phyloP scores from a whole-genome alignment of 805 yeast species.

The Ogataea trehalophila region DNA sequence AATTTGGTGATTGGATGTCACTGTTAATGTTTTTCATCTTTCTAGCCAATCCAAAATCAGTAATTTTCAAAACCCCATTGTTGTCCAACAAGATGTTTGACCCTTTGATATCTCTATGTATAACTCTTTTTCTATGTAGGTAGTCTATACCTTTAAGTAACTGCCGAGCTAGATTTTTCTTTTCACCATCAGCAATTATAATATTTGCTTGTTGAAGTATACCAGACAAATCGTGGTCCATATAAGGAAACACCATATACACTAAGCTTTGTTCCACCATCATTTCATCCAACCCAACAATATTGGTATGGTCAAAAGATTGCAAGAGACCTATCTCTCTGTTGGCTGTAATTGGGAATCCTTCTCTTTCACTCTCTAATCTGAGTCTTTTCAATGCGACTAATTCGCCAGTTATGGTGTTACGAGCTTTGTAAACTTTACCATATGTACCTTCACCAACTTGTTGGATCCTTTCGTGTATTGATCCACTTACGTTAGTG shows the following conservation, averaged over 20 bases:
- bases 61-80: conserved; percentile 60
- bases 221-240: conserved; percentile 92
- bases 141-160: conserved; percentile 64
- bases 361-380: conserved; percentile 85
- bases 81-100: conserved; percentile 67
- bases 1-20: conserved; percentile 59
- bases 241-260: conserved; percentile 88
- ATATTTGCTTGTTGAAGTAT: conserved; percentile 73
- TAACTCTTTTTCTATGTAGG: conserved; percentile 60
- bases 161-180: conserved; percentile 63
- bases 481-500: conserved; percentile 27
- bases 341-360: conserved; percentile 93
- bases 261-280: conserved; percentile 76
- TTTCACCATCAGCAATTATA: conserved; percentile 53
- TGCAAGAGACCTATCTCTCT: conserved; percentile 86
- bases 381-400: conserved; percentile 88
- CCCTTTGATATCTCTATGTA: conserved; percentile 80
- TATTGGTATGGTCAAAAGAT: conserved; percentile 73
- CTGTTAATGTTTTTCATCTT: conserved; percentile 55
- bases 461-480: conserved; percentile 71
- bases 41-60: conserved; percentile 81
- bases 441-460: conserved; percentile 99
- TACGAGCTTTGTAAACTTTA: conserved; percentile 84
- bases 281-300: conserved; percentile 80
- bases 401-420: conserved; percentile 56